phyloP scores from a whole-genome alignment of 2,329 filamentous ascomycete genomes.

The Alternaria solani region DNA sequence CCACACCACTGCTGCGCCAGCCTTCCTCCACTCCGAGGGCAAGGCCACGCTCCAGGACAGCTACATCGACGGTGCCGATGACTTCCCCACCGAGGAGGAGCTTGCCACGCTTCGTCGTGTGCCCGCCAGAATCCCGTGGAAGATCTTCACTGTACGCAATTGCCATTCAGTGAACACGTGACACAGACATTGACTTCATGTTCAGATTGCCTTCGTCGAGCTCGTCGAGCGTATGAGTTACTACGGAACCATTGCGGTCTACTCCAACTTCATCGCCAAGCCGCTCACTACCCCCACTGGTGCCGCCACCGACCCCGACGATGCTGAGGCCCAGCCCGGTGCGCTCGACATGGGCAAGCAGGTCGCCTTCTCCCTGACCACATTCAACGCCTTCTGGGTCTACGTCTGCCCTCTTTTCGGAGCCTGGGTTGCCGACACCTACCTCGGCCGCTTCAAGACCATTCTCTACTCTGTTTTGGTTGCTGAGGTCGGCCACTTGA shows the following conservation, averaged over 20 bases:
- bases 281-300: constrained; percentile 41
- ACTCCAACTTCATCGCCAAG: constrained; percentile 51
- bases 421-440: constrained; percentile 67
- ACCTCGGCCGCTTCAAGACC: constrained; percentile 68
- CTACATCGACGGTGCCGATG: constrained; percentile 36
- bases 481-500: constrained; percentile 65
- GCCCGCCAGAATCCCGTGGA: constrained; percentile 46
- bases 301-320: constrained; percentile 35
- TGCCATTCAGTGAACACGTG: not conserved
- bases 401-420: constrained; percentile 67
- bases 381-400: constrained; percentile 65
- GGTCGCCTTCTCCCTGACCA: constrained; percentile 60
- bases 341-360: constrained; percentile 65
- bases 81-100: constrained; percentile 47
- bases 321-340: constrained; percentile 52
- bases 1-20: constrained; percentile 33
- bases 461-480: constrained; percentile 64
- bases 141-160: constrained; percentile 31
- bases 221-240: constrained; percentile 51
- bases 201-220: constrained; percentile 49
- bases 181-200: constrained; percentile 1
- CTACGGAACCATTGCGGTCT: constrained; percentile 49
- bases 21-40: constrained; percentile 45
- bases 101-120: constrained; percentile 47
- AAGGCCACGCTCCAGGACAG: constrained; percentile 49